phyloP scores from a whole-genome alignment of 805 yeast genomes.

The Saccharomycopsis guyanensis region DNA sequence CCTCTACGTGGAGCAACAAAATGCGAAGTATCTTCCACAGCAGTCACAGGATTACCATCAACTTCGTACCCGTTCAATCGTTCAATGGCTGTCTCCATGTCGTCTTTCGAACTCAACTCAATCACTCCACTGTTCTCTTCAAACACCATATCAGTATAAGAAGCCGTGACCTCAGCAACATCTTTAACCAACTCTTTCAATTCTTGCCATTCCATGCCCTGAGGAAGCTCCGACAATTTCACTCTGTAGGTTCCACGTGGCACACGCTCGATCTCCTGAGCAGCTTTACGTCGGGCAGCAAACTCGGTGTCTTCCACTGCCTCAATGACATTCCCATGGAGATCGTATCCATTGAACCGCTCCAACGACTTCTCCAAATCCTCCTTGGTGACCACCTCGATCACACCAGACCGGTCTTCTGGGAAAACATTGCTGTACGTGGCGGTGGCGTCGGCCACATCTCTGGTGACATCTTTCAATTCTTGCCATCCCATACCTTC shows the following conservation, averaged over 20 bases:
- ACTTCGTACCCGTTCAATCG: constrained; percentile 64
- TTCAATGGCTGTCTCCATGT: constrained; percentile 65
- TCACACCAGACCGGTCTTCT: constrained; percentile 28
- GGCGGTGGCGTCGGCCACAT: constrained; percentile 32
- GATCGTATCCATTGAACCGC: constrained; percentile 62
- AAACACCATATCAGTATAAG: constrained; percentile 12
- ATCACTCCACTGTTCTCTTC: constrained; percentile 28
- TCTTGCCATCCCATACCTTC: constrained; percentile 82
- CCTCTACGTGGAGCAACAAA: constrained; percentile 27
- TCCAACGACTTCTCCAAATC: constrained; percentile 69
- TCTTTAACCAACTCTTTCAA: constrained; percentile 85
- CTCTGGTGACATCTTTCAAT: constrained; percentile 82
- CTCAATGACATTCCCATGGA: constrained; percentile 46
- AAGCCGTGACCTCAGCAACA: constrained; percentile 29
- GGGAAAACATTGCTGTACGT: constrained; percentile 14
- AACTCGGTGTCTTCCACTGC: constrained; percentile 27
- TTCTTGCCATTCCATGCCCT: constrained; percentile 79
- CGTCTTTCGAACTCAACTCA: constrained; percentile 60
- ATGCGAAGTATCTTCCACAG: constrained; percentile 30
- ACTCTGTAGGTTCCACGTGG: constrained; percentile 70
- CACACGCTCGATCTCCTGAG: constrained; percentile 8
- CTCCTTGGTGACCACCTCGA: constrained; percentile 61
- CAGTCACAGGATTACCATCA: constrained; percentile 44
- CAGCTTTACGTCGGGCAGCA: background rate
- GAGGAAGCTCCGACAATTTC: constrained; percentile 62